These are phyloP conservation scores for Harringtonia lauricola DNA, from an alignment of 2,329 filamentous ascomycete genomes.

Conservation along the genomic window DNA sequence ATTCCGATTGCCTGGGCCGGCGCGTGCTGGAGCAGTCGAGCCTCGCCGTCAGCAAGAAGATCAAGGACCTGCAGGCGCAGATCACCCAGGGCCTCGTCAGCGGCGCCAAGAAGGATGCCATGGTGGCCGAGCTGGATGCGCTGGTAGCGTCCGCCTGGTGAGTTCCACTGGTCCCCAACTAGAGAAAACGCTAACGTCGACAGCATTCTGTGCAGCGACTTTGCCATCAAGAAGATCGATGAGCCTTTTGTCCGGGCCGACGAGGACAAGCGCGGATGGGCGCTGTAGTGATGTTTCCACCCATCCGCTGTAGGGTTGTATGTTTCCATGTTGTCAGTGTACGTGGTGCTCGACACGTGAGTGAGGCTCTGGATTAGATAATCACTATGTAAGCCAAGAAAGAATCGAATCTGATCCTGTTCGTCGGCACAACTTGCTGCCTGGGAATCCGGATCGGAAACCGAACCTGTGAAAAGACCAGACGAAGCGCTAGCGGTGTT, in stretches of 20 bases:
- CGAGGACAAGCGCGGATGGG: conserved; percentile 76
- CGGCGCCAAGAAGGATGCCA: conserved; percentile 64
- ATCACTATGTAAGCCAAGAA: too few relatives aligned
- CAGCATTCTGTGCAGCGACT: conserved; percentile 87
- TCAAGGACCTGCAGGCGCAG: conserved; percentile 74
- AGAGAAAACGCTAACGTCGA: background rate
- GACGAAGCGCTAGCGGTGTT: too few relatives aligned
- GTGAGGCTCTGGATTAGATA: too few relatives aligned
- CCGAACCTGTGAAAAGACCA: too few relatives aligned
- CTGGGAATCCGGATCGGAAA: too few relatives aligned
- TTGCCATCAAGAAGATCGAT: conserved; percentile 88
- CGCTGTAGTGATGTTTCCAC: conserved; percentile 18
- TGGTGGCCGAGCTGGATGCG: conserved; percentile 83
- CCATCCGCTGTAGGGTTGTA: background rate
- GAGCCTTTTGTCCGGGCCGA: conserved; percentile 73
- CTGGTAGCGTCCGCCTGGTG: conserved; percentile 84
- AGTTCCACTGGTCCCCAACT: too few relatives aligned
- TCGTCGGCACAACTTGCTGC: too few relatives aligned
- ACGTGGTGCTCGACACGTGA: background rate
- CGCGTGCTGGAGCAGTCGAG: conserved; percentile 77
- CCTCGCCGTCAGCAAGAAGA: conserved; percentile 63
- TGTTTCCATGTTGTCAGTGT: background rate
- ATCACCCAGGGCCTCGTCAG: conserved; percentile 65
- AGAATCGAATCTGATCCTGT: too few relatives aligned
- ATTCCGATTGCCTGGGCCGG: conserved; percentile 84